Conservation (phyloP, 2,329 filamentous ascomycete species). For the Trichoderma hamatum region DNA sequence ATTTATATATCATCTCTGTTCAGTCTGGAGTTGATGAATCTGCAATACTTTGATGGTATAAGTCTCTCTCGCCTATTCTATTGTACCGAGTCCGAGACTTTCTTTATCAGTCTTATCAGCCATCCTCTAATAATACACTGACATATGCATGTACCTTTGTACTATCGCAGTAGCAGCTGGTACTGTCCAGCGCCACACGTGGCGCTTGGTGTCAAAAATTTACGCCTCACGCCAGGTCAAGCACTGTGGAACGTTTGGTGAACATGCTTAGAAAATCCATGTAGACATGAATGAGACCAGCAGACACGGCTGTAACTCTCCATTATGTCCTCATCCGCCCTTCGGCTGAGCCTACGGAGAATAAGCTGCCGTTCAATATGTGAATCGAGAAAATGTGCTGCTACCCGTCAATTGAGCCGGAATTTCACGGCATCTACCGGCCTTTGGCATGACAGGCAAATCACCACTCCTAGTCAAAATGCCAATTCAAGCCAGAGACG, state of each 20-base stretch:
- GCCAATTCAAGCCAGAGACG: not conserved
- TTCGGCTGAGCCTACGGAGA: slow-evolving; percentile 18
- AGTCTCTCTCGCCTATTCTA: not conserved
- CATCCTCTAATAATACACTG: not conserved
- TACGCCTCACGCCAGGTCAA: slow-evolving; percentile 9
- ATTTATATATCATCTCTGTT: too few relatives aligned
- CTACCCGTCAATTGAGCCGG: not conserved
- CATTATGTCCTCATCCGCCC: slow-evolving; percentile 26
- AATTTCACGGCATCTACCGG: not conserved
- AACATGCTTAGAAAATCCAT: not conserved
- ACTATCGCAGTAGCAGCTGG: not conserved
- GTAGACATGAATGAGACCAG: not conserved
- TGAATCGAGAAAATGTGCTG: not conserved
- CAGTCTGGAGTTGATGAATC: too few relatives aligned
- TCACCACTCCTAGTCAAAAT: not conserved
- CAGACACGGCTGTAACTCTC: not conserved
- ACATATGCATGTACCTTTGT: not conserved
- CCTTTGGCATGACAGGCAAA: not conserved
- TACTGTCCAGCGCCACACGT: slow-evolving; percentile 6
- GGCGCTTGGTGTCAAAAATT: not conserved
- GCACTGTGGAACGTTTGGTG: not conserved
- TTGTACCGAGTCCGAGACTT: not conserved
- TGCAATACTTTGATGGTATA: too few relatives aligned
- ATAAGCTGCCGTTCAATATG: slow-evolving; percentile 15
- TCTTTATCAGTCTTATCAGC: not conserved